These are phyloP conservation scores for Hibiscus tridactylites DNA, from an alignment of 345 rosid species.

Conservation along the genomic window DNA sequence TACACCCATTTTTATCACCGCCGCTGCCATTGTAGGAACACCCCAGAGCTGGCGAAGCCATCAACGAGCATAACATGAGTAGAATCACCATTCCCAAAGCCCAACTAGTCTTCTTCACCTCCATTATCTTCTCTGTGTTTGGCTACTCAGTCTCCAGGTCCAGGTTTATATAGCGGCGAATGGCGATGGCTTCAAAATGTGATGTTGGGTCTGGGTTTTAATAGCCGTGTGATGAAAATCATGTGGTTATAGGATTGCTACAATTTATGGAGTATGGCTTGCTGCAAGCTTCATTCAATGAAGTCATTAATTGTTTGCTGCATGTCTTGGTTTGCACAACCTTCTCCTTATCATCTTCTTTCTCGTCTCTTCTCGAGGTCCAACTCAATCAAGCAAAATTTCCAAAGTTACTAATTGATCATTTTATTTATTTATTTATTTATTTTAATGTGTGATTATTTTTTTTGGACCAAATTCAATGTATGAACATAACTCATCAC, in stretches of 20 bases:
- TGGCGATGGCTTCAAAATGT: neutral
- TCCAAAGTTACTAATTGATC: too few relatives aligned
- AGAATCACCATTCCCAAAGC: slow-evolving; percentile 6
- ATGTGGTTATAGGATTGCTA: neutral
- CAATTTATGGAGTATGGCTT: neutral
- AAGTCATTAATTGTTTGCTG: slow-evolving; percentile 2
- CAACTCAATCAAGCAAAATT: neutral
- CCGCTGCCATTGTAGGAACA: slow-evolving; percentile 9
- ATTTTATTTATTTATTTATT: too few relatives aligned
- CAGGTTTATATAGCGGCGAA: neutral
- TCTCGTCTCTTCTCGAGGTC: neutral
- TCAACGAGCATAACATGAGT: slow-evolving; percentile 12
- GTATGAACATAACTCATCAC: too few relatives aligned
- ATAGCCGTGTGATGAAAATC: neutral
- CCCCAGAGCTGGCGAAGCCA: slow-evolving; percentile 9
- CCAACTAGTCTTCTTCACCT: neutral
- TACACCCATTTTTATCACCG: slow-evolving; percentile 23
- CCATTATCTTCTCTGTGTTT: neutral
- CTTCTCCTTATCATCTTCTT: neutral
- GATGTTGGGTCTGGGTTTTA: too few relatives aligned
- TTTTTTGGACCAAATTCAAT: too few relatives aligned
- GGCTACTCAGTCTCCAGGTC: neutral
- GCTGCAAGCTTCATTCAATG: neutral
- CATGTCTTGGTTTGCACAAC: slow-evolving; percentile 23
- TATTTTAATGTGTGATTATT: fast-evolving